phyloP scores from a whole-genome alignment of 1,139 yeast species.

The Suhomyces chickasaworum region DNA sequence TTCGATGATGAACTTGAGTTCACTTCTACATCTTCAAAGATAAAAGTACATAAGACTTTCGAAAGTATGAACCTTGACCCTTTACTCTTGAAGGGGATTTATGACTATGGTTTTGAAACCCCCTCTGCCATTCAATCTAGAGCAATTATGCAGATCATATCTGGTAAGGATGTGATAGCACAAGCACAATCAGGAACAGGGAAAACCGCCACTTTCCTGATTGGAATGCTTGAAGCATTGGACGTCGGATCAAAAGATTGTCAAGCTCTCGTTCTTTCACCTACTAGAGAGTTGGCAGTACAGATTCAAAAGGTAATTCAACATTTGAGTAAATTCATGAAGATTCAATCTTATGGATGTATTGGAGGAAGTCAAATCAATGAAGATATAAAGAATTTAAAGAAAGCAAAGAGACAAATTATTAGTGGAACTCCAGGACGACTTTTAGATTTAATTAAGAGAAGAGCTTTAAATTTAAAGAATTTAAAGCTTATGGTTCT shows the following conservation, averaged over 20 bases:
- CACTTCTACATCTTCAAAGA: constrained; percentile 53
- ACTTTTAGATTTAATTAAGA: constrained; percentile 82
- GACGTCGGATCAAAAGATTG: constrained; percentile 68
- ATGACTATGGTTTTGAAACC: constrained; percentile 87
- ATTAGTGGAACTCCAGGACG: constrained; percentile 98
- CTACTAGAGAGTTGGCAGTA: constrained; percentile 92
- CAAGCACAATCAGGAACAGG: constrained; percentile 99
- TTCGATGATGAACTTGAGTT: constrained; percentile 61
- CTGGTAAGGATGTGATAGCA: constrained; percentile 91
- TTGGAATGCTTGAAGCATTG: constrained; percentile 83
- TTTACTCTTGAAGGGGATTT: constrained; percentile 70
- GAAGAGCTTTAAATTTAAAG: constrained; percentile 68
- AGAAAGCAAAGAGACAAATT: constrained; percentile 76
- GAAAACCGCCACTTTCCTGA: constrained; percentile 94
- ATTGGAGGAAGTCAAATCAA: constrained; percentile 90
- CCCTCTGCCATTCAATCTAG: constrained; percentile 96
- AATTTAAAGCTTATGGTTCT: constrained; percentile 78
- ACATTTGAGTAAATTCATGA: constrained; percentile 86
- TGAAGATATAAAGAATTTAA: constrained; percentile 71
- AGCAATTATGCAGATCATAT: constrained; percentile 88
- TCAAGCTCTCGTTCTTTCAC: constrained; percentile 86
- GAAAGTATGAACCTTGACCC: constrained; percentile 81
- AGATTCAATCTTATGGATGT: constrained; percentile 82
- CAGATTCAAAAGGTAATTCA: constrained; percentile 86
- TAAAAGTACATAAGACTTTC: constrained; percentile 66